A percentile compares a stretch with the other conserved stretches of the same genome.
Conservation (phyloP, 495 filamentous ascomycete species). For the Podospora australis region DNA sequence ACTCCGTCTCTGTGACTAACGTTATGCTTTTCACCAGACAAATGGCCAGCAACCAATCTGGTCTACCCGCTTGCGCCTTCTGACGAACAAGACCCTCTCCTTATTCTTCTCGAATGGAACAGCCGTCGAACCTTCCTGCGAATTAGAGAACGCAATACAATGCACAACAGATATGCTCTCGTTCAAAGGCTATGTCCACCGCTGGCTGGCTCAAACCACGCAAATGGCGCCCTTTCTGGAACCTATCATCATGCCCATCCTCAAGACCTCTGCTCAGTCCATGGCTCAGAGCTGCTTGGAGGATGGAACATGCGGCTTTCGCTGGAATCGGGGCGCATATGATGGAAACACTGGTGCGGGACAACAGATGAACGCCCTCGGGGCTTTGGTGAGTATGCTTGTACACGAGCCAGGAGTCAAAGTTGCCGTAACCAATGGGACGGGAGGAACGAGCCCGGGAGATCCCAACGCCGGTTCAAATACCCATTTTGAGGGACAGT, state of each 20-base stretch:
- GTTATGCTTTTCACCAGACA: slow-evolving; percentile 7
- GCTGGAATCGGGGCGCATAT: slow-evolving; percentile 34
- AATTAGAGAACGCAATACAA: slow-evolving; percentile 35
- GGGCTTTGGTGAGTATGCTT: slow-evolving; percentile 51
- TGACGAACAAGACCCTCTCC: slow-evolving; percentile 48
- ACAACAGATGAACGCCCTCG: slow-evolving; percentile 63
- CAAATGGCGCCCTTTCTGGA: slow-evolving; percentile 61
- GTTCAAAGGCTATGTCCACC: slow-evolving; percentile 71
- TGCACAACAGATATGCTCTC: slow-evolving; percentile 66
- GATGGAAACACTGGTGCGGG: slow-evolving; percentile 56
- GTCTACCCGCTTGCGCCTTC: slow-evolving; percentile 47
- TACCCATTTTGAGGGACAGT: background rate
- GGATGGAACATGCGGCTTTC: slow-evolving; percentile 58
- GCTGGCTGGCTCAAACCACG: slow-evolving; percentile 62
- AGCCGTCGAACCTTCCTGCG: slow-evolving; percentile 57
- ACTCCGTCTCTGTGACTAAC: slow-evolving; percentile 16
- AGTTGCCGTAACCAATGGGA: slow-evolving; percentile 12
- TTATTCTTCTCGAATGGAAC: slow-evolving; percentile 51
- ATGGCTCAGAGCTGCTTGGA: slow-evolving; percentile 60
- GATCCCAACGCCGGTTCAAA: slow-evolving; percentile 14
- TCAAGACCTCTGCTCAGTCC: slow-evolving; percentile 57
- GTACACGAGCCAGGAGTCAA: slow-evolving; percentile 12
- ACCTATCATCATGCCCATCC: slow-evolving; percentile 51
- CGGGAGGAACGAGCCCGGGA: slow-evolving; percentile 19
- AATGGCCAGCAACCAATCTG: slow-evolving; percentile 46